Evolutionary conservation across 2,329 filamentous ascomycete genomes (phyloP), one percentile per base, ranked within the genome.

Genomic region (Sporothrix dimorphospora): DNA sequence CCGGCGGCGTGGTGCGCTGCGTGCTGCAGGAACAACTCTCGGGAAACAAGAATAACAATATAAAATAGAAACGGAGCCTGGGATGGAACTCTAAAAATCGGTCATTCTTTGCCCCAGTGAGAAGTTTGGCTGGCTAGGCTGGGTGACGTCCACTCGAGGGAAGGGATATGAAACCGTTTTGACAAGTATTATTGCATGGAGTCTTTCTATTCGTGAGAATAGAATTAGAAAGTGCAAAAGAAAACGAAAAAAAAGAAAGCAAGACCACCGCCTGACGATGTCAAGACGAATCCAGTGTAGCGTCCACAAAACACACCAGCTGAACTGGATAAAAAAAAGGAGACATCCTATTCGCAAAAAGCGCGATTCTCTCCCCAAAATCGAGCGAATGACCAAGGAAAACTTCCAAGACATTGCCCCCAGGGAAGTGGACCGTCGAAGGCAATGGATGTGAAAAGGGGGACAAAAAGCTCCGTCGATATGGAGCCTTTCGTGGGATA

Each of bases 381-480:
- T 47, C 11, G 21, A 38, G 40, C 51, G 68, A 49, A 70, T 70
- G 40, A 24, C 34, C 47, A 42, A 69, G 34, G 47, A 69, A 55
- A 49, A 69, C 66, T 57, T 68, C 65, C 45, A 40, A 68, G 47
- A 68, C 65, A 51, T 53, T 68, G 59, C 59, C 59, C 38, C 57
- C 59, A 9, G 16, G 4, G 24, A n/a, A 42, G 59, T 63, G 59
- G 59, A 42, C 59, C 59, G 30, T 14, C 30, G 30, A 12, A 16
- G 27, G 34, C 30, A n/a, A 59, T 38, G 16, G 42, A 47, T 14
- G 12, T 47, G 42, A 6, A 19, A 19, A 49, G 12, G 3, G 0
- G 7, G 19, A 12, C 3, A 21, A 27, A 11, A 27, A 1, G 3
- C n/a, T n/a, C n/a, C 14, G 38, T 65, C 21, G 21, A 16, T n/a